Conservation (phyloP, 2,329 filamentous ascomycete species). For the Pseudocercospora fuligena region DNA sequence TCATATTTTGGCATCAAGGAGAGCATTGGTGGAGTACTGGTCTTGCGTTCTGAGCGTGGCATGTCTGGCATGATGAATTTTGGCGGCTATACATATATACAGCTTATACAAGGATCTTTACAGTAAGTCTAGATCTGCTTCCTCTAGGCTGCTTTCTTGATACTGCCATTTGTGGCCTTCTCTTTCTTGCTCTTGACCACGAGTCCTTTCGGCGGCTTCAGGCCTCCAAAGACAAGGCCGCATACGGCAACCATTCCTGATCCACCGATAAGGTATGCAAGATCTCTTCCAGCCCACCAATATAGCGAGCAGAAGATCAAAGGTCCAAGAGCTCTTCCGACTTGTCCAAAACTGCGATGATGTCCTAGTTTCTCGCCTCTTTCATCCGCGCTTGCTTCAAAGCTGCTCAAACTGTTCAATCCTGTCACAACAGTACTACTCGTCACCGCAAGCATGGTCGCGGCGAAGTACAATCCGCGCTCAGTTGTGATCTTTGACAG, state of each 20-base stretch:
- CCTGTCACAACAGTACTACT: conserved; percentile 95
- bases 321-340: conserved; percentile 84
- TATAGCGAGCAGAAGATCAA: conserved; percentile 92
- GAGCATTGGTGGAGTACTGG: conserved; percentile 68
- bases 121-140: neutral
- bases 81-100: conserved; percentile 10
- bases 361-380: conserved; percentile 85
- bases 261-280: conserved; percentile 81
- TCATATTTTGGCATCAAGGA: conserved; percentile 64
- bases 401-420: conserved; percentile 86
- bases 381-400: conserved; percentile 80
- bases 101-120: conserved; percentile 5
- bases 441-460: conserved; percentile 82
- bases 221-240: conserved; percentile 69
- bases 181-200: conserved; percentile 26
- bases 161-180: conserved; percentile 22
- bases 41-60: conserved; percentile 45
- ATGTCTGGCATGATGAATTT: neutral
- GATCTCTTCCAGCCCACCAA: conserved; percentile 94
- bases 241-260: conserved; percentile 78
- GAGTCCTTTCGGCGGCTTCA: conserved; percentile 65
- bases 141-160: conserved; percentile 25
- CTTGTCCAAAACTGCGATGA: conserved; percentile 79
- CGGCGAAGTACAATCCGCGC: conserved; percentile 75
- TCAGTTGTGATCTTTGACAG: conserved; percentile 73